Percentiles rank a stretch among this genome's conserved stretches.
phyloP scores from a whole-genome alignment of 202 grass and related monocot genomes.

The Carex sylvatica region DNA sequence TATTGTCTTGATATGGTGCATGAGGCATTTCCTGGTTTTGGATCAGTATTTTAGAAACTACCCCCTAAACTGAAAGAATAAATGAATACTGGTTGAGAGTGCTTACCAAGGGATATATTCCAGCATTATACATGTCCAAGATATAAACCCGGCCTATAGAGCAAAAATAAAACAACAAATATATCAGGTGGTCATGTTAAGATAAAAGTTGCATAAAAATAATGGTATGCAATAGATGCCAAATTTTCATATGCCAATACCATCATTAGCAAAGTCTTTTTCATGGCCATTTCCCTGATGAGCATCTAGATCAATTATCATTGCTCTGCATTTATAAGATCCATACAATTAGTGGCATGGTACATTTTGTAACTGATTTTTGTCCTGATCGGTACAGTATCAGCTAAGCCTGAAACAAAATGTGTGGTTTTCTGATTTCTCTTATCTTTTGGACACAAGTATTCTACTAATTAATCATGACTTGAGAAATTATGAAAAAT shows the following conservation, averaged over 20 bases:
- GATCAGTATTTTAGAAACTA: background rate
- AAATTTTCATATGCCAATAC: conserved; percentile 29
- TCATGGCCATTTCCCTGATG: conserved; percentile 98
- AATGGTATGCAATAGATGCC: conserved; percentile 26
- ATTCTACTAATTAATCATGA: background rate
- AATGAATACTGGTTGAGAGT: background rate
- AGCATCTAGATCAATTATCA: conserved; percentile 96
- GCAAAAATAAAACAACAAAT: background rate
- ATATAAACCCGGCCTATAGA: conserved; percentile 65
- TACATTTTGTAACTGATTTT: background rate
- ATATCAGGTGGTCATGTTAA: background rate
- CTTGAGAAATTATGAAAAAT: background rate
- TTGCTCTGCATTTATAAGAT: conserved; percentile 47
- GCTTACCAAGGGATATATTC: conserved; percentile 91
- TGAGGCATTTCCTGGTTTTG: background rate
- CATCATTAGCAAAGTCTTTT: conserved; percentile 87
- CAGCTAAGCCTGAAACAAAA: background rate
- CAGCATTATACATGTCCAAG: conserved; percentile 94
- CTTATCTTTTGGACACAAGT: background rate
- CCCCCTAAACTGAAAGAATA: background rate
- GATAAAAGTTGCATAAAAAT: conserved; percentile 11
- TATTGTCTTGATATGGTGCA: background rate
- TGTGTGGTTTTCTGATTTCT: background rate
- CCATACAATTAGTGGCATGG: background rate
- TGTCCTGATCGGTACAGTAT: background rate